Evolutionary conservation across 108 stramenopile genomes (phyloP), one percentile per base, ranked within the genome.

Genomic region (Cyclotella sp.): DNA sequence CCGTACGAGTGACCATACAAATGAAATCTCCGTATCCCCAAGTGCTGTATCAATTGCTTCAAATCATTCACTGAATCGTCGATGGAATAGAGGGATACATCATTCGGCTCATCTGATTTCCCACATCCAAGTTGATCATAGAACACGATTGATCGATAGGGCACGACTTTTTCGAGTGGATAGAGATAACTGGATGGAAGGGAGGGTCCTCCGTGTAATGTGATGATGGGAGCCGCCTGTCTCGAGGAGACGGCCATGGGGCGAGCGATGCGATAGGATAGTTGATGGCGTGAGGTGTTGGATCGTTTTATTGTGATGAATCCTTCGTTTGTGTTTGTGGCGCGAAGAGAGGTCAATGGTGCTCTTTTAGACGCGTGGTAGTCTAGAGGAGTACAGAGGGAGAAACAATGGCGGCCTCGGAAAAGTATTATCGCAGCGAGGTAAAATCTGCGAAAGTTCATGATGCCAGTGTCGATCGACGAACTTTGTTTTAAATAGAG

Each of bases 121-220:
- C 90, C 90, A 76, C 90, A 91, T 21, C 90, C 90, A 18, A 91
- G 30, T 74, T 91, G 90, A 86, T 91, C 90, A 66, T 82, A 87
- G 47, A 85, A 91, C 3, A 91, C 73, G 21, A 91, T 79, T 11
- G 86, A 81, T 72, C 90, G 76, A 65, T 83, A 71, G 0, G 84
- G 87, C 0, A 93, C 64, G 5, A 63, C 70, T 60, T 89, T 82
- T 42, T 77, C 88, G 1, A 90, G 73, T 13, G 88, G 85, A 27
- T 76, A 55, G 22, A 93, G 75, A 61, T 93, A 93, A 44, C 80
- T 89, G 8, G 83, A 86, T 14, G 92, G 92, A 14, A 93, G 58
- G 19, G 81, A 79, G 24, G 92, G 92, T 16, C 92, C 92, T 19
- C 92, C 92, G 59, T 90, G 89, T n/a, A 87, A 29, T n/a, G 77